Percentiles rank a stretch among this genome's conserved stretches.
Evolutionary conservation across 2,329 filamentous ascomycete species (phyloP).

Genomic region (Botrytis fabae): DNA sequence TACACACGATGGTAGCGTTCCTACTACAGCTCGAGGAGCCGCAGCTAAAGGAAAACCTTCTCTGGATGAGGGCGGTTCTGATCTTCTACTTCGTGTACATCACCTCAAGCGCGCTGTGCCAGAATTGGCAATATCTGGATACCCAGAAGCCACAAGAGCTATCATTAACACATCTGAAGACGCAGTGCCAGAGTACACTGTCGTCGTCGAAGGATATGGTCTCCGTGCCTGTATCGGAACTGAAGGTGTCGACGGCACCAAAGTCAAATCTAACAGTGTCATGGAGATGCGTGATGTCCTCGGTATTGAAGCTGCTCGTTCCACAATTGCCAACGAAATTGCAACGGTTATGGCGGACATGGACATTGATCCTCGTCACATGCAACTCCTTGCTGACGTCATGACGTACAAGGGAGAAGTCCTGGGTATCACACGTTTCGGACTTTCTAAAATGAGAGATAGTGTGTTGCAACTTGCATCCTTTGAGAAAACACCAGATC

Average conservation of each 20-base stretch:
- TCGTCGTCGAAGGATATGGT: conserved; percentile 93
- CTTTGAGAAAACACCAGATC: conserved; percentile 98
- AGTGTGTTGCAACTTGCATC: conserved; percentile 89
- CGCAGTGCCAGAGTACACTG: conserved; percentile 50
- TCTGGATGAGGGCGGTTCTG: conserved; percentile 55
- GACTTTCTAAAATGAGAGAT: conserved; percentile 94
- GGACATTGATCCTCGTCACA: conserved; percentile 95
- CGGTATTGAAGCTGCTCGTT: conserved; percentile 90
- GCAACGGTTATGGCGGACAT: conserved; percentile 86
- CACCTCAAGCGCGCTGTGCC: conserved; percentile 81
- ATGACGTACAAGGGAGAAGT: conserved; percentile 99
- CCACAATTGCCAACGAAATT: conserved; percentile 88
- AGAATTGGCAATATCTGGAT: conserved; percentile 83
- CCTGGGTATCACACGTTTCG: conserved; percentile 93
- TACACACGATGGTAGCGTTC: conserved; percentile 51
- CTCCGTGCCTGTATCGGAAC: conserved; percentile 89
- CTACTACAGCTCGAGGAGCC: conserved; percentile 34
- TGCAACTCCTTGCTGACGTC: conserved; percentile 94
- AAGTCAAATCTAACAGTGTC: conserved; percentile 78
- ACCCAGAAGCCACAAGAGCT: conserved; percentile 79
- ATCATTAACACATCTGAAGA: conserved; percentile 76
- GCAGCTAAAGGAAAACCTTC: conserved; percentile 33
- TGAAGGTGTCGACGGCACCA: conserved; percentile 78
- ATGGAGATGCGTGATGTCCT: conserved; percentile 87
- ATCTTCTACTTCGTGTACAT: conserved; percentile 77